Base-by-base conservation (phyloP, 306 rosid genomes). In the Hippophae rhamnoides region DNA sequence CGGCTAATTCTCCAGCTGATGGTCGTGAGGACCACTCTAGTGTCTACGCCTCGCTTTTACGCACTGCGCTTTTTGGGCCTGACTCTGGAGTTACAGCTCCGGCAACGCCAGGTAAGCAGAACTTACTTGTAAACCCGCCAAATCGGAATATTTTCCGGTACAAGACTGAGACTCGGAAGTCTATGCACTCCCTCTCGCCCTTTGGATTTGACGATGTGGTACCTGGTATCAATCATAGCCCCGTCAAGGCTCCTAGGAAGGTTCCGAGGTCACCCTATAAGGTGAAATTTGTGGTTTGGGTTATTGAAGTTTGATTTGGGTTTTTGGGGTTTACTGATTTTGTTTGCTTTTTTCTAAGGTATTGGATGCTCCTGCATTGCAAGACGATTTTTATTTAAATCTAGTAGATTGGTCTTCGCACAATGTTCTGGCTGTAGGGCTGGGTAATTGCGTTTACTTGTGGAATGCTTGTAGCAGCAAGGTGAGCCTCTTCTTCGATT, bases 391-490 rank as follows among this genome's bases (percentile, higher is more conserved):
- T 70, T 93, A 93, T 74, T 69, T 93, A 73, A 93, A 93, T 79
- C 95, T 93, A 2, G 97, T 93, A 62, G 99, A 88, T 75, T 93
- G 99, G 99, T 93, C 99, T 73, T 79, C 95, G 40, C 79, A 93
- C 68, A 93, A 93, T 73, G 94, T 93, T 52, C 66, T 93, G 61
- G 97, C 97, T 44, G 99, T 93, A 56, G 99, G 99, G 40, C 70
- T 93, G 74, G 97, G 97, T 8, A 89, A 86, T 64, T 93, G 95
- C 69, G 97, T 93, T 78, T 93, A 93, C 75, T 81, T 93, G 56
- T 93, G 99, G 99, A 88, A 93, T 82, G 99, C 99, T 64, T 88
- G 95, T 59, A 93, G 95, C 64, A 93, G 95, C 77, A 93, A 93
- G 94, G 99, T 86, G 57, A 65, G 64, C 58, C 74, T 18, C 23